These are phyloP conservation scores for Nicotiana rustica DNA, from an alignment of 305 asterid species.

Conservation along the genomic window DNA sequence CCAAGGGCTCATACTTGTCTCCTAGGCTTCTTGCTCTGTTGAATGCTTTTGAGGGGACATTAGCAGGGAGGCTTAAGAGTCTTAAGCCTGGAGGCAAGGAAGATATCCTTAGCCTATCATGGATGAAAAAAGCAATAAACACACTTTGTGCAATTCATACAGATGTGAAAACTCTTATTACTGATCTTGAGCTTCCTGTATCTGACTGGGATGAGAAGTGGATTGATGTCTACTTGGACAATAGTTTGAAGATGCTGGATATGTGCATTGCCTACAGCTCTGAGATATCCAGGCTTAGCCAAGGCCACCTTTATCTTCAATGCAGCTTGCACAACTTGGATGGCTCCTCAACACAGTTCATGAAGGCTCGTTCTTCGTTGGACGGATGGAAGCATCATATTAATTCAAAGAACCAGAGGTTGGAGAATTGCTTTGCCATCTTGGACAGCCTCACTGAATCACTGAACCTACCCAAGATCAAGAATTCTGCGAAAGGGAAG, in stretches of 20 bases:
- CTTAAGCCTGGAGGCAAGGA: slow-evolving; percentile 66
- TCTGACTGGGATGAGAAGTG: slow-evolving; percentile 93
- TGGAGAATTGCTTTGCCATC: slow-evolving; percentile 70
- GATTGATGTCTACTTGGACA: slow-evolving; percentile 83
- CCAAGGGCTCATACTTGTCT: slow-evolving; percentile 68
- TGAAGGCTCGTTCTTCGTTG: slow-evolving; percentile 67
- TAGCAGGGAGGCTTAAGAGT: slow-evolving; percentile 62
- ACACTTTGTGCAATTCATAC: slow-evolving; percentile 73
- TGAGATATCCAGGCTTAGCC: slow-evolving; percentile 76
- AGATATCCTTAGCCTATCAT: slow-evolving; percentile 70
- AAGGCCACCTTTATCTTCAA: slow-evolving; percentile 78
- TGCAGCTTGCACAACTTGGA: slow-evolving; percentile 62
- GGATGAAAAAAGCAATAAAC: slow-evolving; percentile 77
- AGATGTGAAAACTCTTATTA: slow-evolving; percentile 70
- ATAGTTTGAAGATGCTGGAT: slow-evolving; percentile 82
- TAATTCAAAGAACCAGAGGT: slow-evolving; percentile 66
- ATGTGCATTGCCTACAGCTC: slow-evolving; percentile 88
- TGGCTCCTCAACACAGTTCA: slow-evolving; percentile 56
- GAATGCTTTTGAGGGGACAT: slow-evolving; percentile 71
- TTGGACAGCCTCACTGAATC: slow-evolving; percentile 67
- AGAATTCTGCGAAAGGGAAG: slow-evolving; percentile 85
- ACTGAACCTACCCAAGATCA: slow-evolving; percentile 77
- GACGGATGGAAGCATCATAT: slow-evolving; percentile 83
- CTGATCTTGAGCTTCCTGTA: slow-evolving; percentile 80
- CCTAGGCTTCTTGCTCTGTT: slow-evolving; percentile 67